A percentile compares a stretch with the other conserved stretches of the same genome.
Conservation (phyloP, 352 stramenopile species). For the Pythium aphanidermatum region DNA sequence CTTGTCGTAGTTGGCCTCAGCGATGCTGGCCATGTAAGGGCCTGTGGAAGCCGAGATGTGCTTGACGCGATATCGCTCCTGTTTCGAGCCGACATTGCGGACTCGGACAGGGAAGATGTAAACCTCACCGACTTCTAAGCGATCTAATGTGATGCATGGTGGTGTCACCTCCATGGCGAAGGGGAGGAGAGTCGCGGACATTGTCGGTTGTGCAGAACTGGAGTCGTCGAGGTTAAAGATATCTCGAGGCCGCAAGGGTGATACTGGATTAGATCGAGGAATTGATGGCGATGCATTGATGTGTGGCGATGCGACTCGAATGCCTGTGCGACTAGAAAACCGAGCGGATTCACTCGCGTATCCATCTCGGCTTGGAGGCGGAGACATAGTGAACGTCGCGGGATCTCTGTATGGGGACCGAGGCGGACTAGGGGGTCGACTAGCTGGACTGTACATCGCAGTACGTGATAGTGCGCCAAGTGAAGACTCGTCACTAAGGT, state of each 20-base stretch:
- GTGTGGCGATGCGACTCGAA: no score
- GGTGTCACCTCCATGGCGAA: conserved; percentile 62
- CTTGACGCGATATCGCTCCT: conserved; percentile 66
- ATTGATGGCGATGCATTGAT: neutral
- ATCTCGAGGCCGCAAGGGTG: neutral
- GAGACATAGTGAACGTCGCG: no score
- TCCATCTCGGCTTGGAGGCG: no score
- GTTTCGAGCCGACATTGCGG: conserved; percentile 56
- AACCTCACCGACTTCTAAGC: conserved; percentile 36
- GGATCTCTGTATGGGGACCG: conserved; percentile 32
- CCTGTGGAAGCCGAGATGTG: conserved; percentile 33
- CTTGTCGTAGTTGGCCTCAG: conserved; percentile 51
- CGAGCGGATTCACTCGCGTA: no score
- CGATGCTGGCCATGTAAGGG: conserved; percentile 32
- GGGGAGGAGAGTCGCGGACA: conserved; percentile 27
- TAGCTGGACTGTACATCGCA: conserved; percentile 26
- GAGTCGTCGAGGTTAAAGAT: conserved; percentile 5
- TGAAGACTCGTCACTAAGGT: conserved; percentile 42
- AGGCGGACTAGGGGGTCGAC: conserved; percentile 20
- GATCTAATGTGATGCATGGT: conserved; percentile 29
- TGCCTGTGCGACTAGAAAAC: no score
- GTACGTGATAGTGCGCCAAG: conserved; percentile 40
- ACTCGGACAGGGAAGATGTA: conserved; percentile 63
- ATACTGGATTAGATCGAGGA: neutral
- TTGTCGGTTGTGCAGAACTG: neutral